Conservation (phyloP, 2,329 filamentous ascomycete genomes). For the Fusarium sublunatum region DNA sequence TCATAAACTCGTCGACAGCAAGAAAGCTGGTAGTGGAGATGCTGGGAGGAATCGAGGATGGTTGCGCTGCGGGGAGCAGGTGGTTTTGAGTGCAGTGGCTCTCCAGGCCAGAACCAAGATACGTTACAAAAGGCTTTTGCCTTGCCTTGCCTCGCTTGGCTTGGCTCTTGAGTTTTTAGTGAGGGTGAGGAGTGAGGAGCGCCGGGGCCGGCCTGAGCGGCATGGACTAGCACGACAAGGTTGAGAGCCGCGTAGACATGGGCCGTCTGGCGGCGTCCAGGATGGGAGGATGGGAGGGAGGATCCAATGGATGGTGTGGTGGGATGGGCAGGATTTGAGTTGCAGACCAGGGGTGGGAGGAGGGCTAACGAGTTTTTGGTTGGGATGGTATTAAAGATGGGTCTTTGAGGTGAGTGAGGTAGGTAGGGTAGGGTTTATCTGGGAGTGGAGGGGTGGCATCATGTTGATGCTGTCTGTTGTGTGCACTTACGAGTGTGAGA, state of each 20-base stretch:
- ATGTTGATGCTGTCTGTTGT: constrained; percentile 24
- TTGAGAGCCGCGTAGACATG: constrained; percentile 47
- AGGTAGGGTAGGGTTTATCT: constrained; percentile 24
- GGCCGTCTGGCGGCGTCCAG: constrained; percentile 40
- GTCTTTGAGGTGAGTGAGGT: constrained; percentile 6
- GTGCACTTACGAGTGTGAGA: constrained; percentile 25
- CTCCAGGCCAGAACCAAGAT: constrained; percentile 27
- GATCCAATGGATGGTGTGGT: background rate
- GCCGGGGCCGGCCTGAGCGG: constrained; percentile 45
- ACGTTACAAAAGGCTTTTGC: constrained; percentile 27
- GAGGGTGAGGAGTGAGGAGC: constrained; percentile 26
- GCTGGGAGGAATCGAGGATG: constrained; percentile 32
- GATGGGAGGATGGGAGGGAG: constrained; percentile 9
- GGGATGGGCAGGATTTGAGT: constrained; percentile 33
- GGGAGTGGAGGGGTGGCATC: constrained; percentile 34
- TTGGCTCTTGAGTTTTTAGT: constrained; percentile 22
- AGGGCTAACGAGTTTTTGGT: constrained; percentile 28
- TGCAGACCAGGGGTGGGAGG: constrained; percentile 32
- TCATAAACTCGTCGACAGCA: constrained; percentile 43
- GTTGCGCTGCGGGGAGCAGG: constrained; percentile 42
- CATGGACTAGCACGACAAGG: constrained; percentile 46
- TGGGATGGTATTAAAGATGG: too few species aligned
- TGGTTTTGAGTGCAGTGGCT: constrained; percentile 42
- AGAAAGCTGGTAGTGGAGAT: constrained; percentile 41
- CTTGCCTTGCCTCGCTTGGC: constrained; percentile 19